Base-by-base conservation (phyloP, 2,329 filamentous ascomycete genomes). In the Colletotrichum sp. region DNA sequence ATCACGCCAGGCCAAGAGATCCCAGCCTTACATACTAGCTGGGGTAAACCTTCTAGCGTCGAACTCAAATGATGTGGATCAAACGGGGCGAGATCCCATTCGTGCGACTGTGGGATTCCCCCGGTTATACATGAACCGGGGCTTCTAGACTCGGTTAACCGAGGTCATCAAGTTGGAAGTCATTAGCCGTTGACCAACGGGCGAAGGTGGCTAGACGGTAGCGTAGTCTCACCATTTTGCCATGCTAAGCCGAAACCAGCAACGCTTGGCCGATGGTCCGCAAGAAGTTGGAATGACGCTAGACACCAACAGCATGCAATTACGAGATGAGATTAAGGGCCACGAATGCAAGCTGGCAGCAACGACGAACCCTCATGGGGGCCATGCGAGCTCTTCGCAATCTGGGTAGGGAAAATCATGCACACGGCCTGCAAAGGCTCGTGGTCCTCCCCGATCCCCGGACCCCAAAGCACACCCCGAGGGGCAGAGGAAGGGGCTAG, bases 51-150 rank as follows among this genome's bases (percentile, higher is more conserved):
- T 13, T 68, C 39, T 64, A 75, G 63, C 32, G 21, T 26, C 39
- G 68, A 72, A 64, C 64, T 57, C 69, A 64, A 68, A 68, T 36
- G 13, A 15, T 52, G 63, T 21, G 57, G 39, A 30, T 39, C 12
- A 12, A 10, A 39, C 69, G 57, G 69, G 70, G 67, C 28, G 44
- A 21, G 10, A 72, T 73, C 69, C 71, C 32, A 74, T 71, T 74
- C 21, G 71, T 34, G 71, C 66, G 59, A 63, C 30, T 72, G 9
- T 16, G 15, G 24, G 12, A n/a, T 16, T 18, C 59, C 63, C 70
- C 67, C 34, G 32, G 67, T 15, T 60, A 13, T 32, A n/a, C 32
- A 59, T 59, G n/a, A 65, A 21, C 71, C 21, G 30, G 49, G 39
- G 24, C 52, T 30, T 44, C 62, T n/a, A 66, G 62, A 21, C 30